A percentile compares a stretch with the other conserved stretches of the same genome.
Conservation (phyloP, 192 early-diverging fungal genomes). For the Podila verticillata region DNA sequence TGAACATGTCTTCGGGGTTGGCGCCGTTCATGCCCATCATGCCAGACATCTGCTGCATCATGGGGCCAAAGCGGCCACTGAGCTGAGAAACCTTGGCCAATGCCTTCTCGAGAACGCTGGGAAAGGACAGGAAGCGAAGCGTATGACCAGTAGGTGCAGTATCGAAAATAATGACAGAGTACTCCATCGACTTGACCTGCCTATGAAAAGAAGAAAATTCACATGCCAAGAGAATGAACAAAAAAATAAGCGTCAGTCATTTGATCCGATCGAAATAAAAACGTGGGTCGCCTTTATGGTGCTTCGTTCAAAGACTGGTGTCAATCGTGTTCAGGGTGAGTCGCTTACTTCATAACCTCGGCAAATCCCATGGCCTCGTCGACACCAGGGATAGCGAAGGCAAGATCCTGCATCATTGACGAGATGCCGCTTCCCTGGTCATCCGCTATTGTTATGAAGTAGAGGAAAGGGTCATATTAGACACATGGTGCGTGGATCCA, state of each 20-base stretch:
- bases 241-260: not conserved
- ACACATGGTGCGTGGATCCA: not conserved
- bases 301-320: not conserved
- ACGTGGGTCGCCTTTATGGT: not conserved
- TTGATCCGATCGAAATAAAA: not conserved
- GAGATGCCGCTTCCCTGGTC: conserved; percentile 79
- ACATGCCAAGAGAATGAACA: not conserved
- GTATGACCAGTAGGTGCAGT: conserved; percentile 99
- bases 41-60: conserved; percentile 95
- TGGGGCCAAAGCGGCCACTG: conserved; percentile 93
- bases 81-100: conserved; percentile 94
- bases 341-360: conserved; percentile 98
- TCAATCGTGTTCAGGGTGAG: not conserved
- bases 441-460: conserved; percentile 54
- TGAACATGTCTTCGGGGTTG: conserved; percentile 94
- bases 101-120: conserved; percentile 96
- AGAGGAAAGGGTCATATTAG: not conserved
- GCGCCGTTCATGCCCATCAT: conserved; percentile 85
- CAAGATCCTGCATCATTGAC: conserved; percentile 95
- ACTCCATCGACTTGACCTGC: conserved; percentile 99
- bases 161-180: conserved; percentile 98
- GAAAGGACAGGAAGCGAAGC: conserved; percentile 98
- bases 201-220: conserved; percentile 37
- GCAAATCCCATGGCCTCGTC: conserved; percentile 99
- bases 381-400: conserved; percentile 99